Conservation (phyloP, 2,329 filamentous ascomycete genomes). For the Aspergillus pseudoterreus region DNA sequence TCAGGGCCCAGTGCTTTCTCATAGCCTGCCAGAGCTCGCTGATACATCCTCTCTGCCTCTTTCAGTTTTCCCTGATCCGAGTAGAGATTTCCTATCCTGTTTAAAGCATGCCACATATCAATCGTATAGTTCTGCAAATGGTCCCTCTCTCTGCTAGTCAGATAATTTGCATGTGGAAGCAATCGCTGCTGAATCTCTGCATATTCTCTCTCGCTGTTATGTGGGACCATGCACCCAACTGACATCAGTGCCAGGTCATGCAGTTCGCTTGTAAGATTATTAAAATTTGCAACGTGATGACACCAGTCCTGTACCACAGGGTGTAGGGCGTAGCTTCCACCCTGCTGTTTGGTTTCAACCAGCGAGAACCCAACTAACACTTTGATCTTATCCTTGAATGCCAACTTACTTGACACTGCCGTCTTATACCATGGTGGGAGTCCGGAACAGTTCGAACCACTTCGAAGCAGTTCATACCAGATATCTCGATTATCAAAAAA, state of each 20-base stretch:
- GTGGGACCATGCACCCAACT: conserved; percentile 13
- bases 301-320: conserved; percentile 26
- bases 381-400: conserved; percentile 17
- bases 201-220: conserved; percentile 5
- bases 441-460: conserved; percentile 3
- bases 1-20: conserved; percentile 2
- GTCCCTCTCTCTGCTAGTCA: conserved; percentile 3
- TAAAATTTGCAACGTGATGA: not conserved
- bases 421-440: conserved; percentile 18
- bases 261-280: conserved; percentile 3
- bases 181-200: conserved; percentile 14
- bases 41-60: conserved; percentile 20
- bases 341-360: conserved; percentile 21
- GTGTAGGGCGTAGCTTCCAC: conserved; percentile 24
- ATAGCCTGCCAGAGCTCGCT: not conserved
- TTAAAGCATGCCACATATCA: conserved; percentile 6
- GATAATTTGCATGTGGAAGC: conserved; percentile 15
- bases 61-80: conserved; percentile 17
- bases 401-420: conserved; percentile 13
- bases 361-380: conserved; percentile 24
- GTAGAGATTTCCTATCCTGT: conserved; percentile 16
- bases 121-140: not conserved
- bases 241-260: conserved; percentile 12
- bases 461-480: conserved; percentile 43
- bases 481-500: conserved; percentile 44